Base-by-base conservation (phyloP, 352 stramenopile species). In the Globisporangium barbulae region DNA sequence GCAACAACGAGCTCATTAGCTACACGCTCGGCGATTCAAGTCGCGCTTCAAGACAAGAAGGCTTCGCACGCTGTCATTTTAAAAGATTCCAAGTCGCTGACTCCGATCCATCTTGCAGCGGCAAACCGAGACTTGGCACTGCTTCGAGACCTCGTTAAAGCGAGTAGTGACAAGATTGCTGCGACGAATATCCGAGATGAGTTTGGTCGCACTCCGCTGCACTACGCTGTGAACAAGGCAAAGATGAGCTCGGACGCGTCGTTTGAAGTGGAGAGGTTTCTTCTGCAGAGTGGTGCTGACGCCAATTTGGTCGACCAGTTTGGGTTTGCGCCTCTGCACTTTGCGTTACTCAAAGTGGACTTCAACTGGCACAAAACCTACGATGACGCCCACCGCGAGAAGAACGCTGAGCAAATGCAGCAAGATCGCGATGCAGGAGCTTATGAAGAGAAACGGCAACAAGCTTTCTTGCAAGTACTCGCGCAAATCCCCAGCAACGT, bases 181-280 rank as follows among this genome's bases (percentile, higher is more conserved):
- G 75, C 72, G 45, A 74, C 88, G 21, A 91, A 91, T 63, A 69
- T 78, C 44, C 45, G 59, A 19, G 79, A 91, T 35, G 66, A 58
- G 22, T 75, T 84, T 41, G 75, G 70, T 8, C 77, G 84, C 7
- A 88, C 84, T 12, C 78, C 82, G 3, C 61, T 93, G n/a, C 84
- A 93, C 49, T 88, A 85, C 57, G 84, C 84, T 33, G 74, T 93
- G 8, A 93, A 93, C 45, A 68, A 72, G 8, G 79, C 81, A 5
- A 72, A 71, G 0, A 91, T 91, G 79, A 87, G 63, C 30, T 71
- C 85, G 0, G 81, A 91, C 17, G 85, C 85, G n/a, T 88, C 81
- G 3, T 91, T 93, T 42, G 80, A 90, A n/a, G 65, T 91, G 8
- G 85, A 91, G 63, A 78, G 85, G 1, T 85, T 91, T 41, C 58